Base-by-base conservation (phyloP, 2,329 filamentous ascomycete species). In the Pseudopyricularia cyperi region DNA sequence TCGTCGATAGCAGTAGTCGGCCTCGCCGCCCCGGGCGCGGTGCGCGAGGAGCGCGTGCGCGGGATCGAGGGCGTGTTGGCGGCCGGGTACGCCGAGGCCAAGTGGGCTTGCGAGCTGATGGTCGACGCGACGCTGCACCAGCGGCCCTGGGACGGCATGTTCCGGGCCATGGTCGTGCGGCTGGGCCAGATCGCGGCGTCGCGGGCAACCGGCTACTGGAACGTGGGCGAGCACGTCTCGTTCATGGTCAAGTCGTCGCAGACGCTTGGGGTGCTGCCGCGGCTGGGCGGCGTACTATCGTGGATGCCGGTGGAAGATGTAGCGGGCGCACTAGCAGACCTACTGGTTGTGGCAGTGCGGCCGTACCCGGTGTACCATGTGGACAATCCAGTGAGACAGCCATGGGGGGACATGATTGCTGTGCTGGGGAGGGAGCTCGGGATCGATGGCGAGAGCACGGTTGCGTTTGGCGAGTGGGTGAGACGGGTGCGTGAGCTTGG, bases 161-260 rank as follows among this genome's bases (percentile, higher is more conserved):
- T 77, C 62, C 66, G 65, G 15, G 55, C 70, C 0, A 71, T 68
- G 62, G 61, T 60, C 0, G 68, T 74, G 1, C 67, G 76, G 0
- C 63, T 70, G 0, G 77, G 73, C 0, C 77, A 81, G 58, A 73
- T 81, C 39, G 66, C 76, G 1, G 77, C 77, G 0, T 73, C 70
- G 0, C 68, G 57, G 3, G 64, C 52, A 0, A 76, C 63, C 52
- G 76, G 76, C 0, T 72, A 71, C 57, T 81, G 77, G 77, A 80
- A 80, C 55, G 33, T 28, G 39, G 63, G 64, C 19, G 76, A 79
- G 57, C 73, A 79, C 57, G 60, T 78, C 11, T 56, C 65, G 0
- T 75, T 75, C 56, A 52, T 80, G 30, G 56, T 76, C 50, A 76
- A 76, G 60, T 73, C 69, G 0, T 68, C 70, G 0, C 72, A 77